These are phyloP conservation scores for Stemphylium lycopersici DNA, from an alignment of 2,329 filamentous ascomycete species.

Conservation along the genomic window DNA sequence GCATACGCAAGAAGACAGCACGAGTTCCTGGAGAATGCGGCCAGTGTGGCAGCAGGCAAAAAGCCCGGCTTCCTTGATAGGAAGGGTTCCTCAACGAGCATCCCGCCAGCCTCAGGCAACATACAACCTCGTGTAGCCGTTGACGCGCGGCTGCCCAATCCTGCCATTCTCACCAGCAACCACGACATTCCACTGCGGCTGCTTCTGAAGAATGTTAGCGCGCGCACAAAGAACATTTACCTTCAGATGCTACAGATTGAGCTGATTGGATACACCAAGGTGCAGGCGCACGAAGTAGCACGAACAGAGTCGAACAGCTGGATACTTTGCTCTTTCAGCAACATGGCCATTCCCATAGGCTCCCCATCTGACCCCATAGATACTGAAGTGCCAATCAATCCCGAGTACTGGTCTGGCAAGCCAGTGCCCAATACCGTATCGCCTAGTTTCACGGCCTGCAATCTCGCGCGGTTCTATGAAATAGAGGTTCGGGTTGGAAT, in stretches of 20 bases:
- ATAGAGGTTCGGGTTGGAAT: conserved; percentile 82
- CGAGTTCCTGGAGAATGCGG: conserved; percentile 56
- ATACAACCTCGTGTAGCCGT: conserved; percentile 67
- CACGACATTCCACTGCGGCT: conserved; percentile 81
- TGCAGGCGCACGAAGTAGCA: conserved; percentile 76
- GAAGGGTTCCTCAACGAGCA: conserved; percentile 32
- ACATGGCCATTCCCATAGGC: conserved; percentile 75
- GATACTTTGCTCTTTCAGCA: conserved; percentile 74
- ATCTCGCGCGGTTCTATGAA: conserved; percentile 80
- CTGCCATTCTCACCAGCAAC: conserved; percentile 87
- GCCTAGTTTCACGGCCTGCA: conserved; percentile 87
- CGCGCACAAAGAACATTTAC: conserved; percentile 72
- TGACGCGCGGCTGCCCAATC: conserved; percentile 85
- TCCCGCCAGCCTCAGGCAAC: conserved; percentile 26
- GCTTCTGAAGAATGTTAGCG: conserved; percentile 75
- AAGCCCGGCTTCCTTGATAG: conserved; percentile 67
- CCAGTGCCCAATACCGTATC: conserved; percentile 84
- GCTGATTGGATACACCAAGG: conserved; percentile 77
- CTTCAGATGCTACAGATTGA: conserved; percentile 81
- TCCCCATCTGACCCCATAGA: conserved; percentile 62
- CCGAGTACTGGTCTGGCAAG: conserved; percentile 72
- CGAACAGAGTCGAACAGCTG: conserved; percentile 75
- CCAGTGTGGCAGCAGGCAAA: conserved; percentile 51
- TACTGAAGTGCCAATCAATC: conserved; percentile 72
- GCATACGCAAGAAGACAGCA: conserved; percentile 79